A percentile compares a stretch with the other conserved stretches of the same genome.
Evolutionary conservation across 441 rosid genomes (phyloP).

Genomic region (Adansonia grandidieri): DNA sequence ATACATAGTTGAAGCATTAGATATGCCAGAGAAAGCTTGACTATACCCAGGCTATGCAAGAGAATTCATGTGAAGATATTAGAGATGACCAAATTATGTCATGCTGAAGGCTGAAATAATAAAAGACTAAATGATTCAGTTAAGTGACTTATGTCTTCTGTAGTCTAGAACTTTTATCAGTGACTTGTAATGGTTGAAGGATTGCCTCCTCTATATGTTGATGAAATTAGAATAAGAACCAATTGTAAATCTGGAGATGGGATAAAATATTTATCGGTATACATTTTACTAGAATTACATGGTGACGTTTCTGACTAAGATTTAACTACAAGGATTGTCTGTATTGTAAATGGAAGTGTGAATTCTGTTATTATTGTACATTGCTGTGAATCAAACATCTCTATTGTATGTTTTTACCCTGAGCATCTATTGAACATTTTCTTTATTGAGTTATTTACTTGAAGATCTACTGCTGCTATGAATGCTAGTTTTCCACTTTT

Average conservation of each 20-base stretch:
- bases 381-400: not conserved
- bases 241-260: conserved; percentile 11
- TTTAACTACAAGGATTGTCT: not conserved
- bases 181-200: not conserved
- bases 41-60: conserved; percentile 5
- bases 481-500: conserved; percentile 25
- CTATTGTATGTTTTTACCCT: not conserved
- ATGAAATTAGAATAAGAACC: conserved; percentile 15
- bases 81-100: conserved; percentile 2
- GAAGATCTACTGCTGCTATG: conserved; percentile 6
- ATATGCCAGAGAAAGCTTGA: not conserved
- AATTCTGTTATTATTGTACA: not conserved
- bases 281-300: not conserved
- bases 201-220: conserved; percentile 4
- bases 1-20: not conserved
- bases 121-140: not conserved
- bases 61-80: not conserved
- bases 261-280: not conserved
- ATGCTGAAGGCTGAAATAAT: not conserved
- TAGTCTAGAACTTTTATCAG: conserved; percentile 3
- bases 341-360: not conserved
- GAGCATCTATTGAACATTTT: not conserved
- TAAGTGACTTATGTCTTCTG: conserved; percentile 10
- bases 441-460: not conserved
- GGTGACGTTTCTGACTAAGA: not conserved